Base-by-base conservation (phyloP, 176 grass and related monocot genomes). In the Triticum dicoccoides region DNA sequence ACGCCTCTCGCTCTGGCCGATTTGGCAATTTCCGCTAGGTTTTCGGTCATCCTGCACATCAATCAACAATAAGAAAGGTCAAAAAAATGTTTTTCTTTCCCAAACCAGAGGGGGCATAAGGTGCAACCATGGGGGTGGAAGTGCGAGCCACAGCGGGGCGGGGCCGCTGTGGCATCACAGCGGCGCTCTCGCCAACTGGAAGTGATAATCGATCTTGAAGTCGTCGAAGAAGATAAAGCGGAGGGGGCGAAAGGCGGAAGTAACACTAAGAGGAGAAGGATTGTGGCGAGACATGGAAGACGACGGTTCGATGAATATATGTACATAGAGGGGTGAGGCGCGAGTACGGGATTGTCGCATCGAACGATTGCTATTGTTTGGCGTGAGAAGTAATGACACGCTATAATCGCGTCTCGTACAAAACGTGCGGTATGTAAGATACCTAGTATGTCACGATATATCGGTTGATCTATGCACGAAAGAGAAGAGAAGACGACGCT, bases 261-360 rank as follows among this genome's bases (percentile, higher is more conserved):
- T 18, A 2, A 5, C 0, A 3, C 1, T 68, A 74, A 3, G 1
- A 3, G 12, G 8, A 2, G 8, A 23, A n/a, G 1, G 21, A 0
- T 34, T 68, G 8, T n/a, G 67, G 83, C 11, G 45, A 61, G 35
- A 80, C 80, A 35, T 87, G 74, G 34, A 3, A 56, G 89, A 80
- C 4, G 45, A 79, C 10, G 21, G 0, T 37, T 5, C 1, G 13
- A 2, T 12, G 32, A 47, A 35, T 74, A 83, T 68, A 80, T 80
- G 74, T 82, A 82, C 0, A 11, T 0, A 14, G 2, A 5, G 8
- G 23, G 8, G 17, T 0, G 11, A 4, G 1, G 2, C 0, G 1
- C 7, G 21, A 0, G 9, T 1, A 1, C 25, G 0, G 0, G 56
- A 87, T 86, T 29, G 14, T 0, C 3, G 3, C 14, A 74, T 90